Conservation (phyloP, 345 rosid genomes). For the Trapa incisa region DNA sequence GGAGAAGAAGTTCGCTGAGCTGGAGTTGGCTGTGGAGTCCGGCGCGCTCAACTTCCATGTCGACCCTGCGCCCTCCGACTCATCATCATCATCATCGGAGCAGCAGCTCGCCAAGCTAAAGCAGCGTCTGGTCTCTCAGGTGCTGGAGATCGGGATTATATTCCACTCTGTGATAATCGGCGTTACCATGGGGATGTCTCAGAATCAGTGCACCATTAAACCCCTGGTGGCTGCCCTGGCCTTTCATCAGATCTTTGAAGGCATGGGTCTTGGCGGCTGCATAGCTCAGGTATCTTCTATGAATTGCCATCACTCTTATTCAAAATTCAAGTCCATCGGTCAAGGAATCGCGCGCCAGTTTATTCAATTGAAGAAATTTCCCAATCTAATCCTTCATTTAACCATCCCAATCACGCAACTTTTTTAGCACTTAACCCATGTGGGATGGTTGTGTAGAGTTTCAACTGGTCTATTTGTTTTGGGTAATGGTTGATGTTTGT, state of each 20-base stretch:
- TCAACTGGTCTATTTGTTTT: no score
- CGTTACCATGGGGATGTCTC: constrained; percentile 94
- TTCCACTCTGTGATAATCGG: constrained; percentile 94
- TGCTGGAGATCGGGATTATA: constrained; percentile 84
- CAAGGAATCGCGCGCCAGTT: neutral
- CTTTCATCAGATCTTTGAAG: constrained; percentile 91
- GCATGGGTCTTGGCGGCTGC: constrained; percentile 98
- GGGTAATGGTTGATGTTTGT: no score
- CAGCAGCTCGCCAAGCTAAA: constrained; percentile 42
- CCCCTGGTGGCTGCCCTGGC: constrained; percentile 85
- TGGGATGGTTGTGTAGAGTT: no score
- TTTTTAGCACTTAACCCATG: neutral
- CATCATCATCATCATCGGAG: neutral
- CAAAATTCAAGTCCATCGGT: neutral
- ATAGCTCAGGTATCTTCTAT: constrained; percentile 64
- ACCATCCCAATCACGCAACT: neutral
- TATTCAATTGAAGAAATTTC: neutral
- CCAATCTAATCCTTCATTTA: neutral
- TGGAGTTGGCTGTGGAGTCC: constrained; percentile 8
- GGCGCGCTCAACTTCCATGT: constrained; percentile 22
- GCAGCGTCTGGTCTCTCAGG: constrained; percentile 80
- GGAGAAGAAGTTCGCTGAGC: constrained; percentile 9
- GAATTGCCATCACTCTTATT: neutral
- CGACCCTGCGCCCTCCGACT: neutral
- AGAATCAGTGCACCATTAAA: constrained; percentile 75